These are phyloP conservation scores for Trichosporon coremiiforme DNA, from an alignment of 1,284 basidiomycete genomes.

Conservation along the genomic window DNA sequence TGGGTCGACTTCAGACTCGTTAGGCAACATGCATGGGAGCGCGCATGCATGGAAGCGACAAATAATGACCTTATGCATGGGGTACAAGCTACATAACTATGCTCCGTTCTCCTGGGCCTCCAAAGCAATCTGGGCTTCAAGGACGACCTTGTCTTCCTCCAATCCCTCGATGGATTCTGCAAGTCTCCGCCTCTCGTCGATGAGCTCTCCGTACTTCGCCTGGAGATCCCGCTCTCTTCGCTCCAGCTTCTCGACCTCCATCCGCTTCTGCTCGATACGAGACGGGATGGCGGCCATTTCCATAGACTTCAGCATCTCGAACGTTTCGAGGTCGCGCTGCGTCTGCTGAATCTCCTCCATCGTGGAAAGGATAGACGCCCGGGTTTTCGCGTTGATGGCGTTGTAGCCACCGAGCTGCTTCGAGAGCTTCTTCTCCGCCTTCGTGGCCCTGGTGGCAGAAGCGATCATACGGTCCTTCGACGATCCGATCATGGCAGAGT, in stretches of 20 bases:
- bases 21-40: slow-evolving; percentile 44
- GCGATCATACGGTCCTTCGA: slow-evolving; percentile 75
- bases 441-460: slow-evolving; percentile 77
- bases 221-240: slow-evolving; percentile 74
- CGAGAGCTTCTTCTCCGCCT: slow-evolving; percentile 87
- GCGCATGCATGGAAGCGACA: not conserved
- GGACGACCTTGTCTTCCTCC: slow-evolving; percentile 55
- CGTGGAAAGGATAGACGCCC: slow-evolving; percentile 67
- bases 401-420: slow-evolving; percentile 90
- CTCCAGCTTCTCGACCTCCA: slow-evolving; percentile 80
- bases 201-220: slow-evolving; percentile 77
- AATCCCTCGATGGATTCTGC: slow-evolving; percentile 62
- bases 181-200: slow-evolving; percentile 68
- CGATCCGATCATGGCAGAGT: slow-evolving; percentile 65
- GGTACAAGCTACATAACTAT: not conserved
- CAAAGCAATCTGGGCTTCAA: slow-evolving; percentile 52
- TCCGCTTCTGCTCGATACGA: slow-evolving; percentile 71
- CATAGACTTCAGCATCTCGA: slow-evolving; percentile 68
- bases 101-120: slow-evolving; percentile 44
- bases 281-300: slow-evolving; percentile 75
- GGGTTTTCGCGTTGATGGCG: slow-evolving; percentile 70
- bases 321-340: slow-evolving; percentile 74
- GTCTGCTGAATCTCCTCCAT: slow-evolving; percentile 70
- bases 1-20: not conserved
- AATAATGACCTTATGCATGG: not conserved